A percentile compares a stretch with the other conserved stretches of the same genome.
Evolutionary conservation across 805 yeast genomes (phyloP).

Genomic region (Priceomyces carsonii): DNA sequence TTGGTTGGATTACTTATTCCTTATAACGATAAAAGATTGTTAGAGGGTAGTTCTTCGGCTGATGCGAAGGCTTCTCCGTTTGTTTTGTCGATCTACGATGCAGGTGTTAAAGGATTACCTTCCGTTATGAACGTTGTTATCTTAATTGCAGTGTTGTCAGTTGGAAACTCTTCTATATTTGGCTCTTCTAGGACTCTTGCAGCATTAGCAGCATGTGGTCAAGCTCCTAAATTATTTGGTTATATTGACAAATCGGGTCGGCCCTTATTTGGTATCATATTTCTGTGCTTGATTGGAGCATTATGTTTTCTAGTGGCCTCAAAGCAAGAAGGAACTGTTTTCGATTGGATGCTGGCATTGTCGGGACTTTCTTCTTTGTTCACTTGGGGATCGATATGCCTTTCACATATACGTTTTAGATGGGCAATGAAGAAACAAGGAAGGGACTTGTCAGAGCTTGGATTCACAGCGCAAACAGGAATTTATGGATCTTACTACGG

Average conservation of each 20-base stretch:
- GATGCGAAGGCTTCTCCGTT: constrained; percentile 72
- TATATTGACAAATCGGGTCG: constrained; percentile 44
- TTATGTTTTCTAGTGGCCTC: constrained; percentile 40
- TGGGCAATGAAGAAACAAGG: constrained; percentile 36
- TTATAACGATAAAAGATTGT: constrained; percentile 45
- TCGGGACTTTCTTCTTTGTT: constrained; percentile 43
- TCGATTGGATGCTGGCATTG: constrained; percentile 43
- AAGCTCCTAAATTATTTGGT: constrained; percentile 52
- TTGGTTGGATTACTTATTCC: constrained; percentile 49
- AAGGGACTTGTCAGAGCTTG: constrained; percentile 33
- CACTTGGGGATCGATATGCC: constrained; percentile 42
- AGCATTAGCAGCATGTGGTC: constrained; percentile 69
- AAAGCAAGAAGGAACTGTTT: constrained; percentile 30
- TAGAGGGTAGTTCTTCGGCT: constrained; percentile 46
- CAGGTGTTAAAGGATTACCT: constrained; percentile 65
- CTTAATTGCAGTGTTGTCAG: constrained; percentile 70
- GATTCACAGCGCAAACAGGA: constrained; percentile 36
- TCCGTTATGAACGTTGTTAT: constrained; percentile 75
- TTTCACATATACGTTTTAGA: constrained; percentile 43
- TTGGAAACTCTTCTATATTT: constrained; percentile 73
- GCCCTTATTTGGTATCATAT: constrained; percentile 39
- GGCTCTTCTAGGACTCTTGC: constrained; percentile 73
- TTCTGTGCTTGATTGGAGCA: constrained; percentile 36
- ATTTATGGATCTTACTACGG: constrained; percentile 38
- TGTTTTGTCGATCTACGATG: constrained; percentile 66